Percentiles rank a stretch among this genome's conserved stretches.
Evolutionary conservation across 352 stramenopile species (phyloP).

Genomic region (Elongisporangium anandrum): DNA sequence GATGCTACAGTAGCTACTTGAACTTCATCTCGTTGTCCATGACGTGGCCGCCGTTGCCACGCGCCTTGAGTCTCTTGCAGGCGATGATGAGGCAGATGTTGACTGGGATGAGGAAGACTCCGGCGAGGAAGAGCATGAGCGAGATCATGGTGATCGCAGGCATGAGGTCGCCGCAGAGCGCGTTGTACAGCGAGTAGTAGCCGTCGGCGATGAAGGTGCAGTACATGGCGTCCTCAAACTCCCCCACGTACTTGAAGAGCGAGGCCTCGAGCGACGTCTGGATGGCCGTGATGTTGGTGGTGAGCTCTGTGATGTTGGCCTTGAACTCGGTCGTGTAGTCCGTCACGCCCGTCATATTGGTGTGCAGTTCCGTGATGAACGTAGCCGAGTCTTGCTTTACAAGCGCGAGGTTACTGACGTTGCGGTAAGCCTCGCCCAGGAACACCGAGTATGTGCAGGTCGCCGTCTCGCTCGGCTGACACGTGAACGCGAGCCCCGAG

Average conservation of each 20-base stretch:
- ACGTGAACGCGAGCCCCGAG: slow-evolving; percentile 11
- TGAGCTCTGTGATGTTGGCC: slow-evolving; percentile 31
- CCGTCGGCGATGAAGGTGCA: slow-evolving; percentile 50
- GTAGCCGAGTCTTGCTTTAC: slow-evolving; percentile 15
- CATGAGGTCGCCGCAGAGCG: slow-evolving; percentile 57
- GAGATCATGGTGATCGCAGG: slow-evolving; percentile 70
- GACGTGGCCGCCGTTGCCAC: slow-evolving; percentile 38
- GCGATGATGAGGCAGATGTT: slow-evolving; percentile 70
- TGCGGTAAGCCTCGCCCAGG: slow-evolving; percentile 11
- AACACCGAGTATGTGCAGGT: slow-evolving; percentile 15
- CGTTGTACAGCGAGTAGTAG: slow-evolving; percentile 43
- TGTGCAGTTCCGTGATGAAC: slow-evolving; percentile 28
- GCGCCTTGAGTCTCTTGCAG: slow-evolving; percentile 52
- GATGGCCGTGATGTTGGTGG: slow-evolving; percentile 35
- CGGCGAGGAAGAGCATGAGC: slow-evolving; percentile 65
- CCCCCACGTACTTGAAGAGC: slow-evolving; percentile 47
- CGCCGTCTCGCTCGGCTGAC: slow-evolving; percentile 1
- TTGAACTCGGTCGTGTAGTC: slow-evolving; percentile 34
- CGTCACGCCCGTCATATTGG: slow-evolving; percentile 23
- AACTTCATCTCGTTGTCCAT: slow-evolving; percentile 65
- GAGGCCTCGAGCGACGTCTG: slow-evolving; percentile 28
- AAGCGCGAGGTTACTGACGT: slow-evolving; percentile 5
- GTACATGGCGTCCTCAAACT: slow-evolving; percentile 59
- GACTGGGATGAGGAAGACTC: slow-evolving; percentile 60
- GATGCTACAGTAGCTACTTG: slow-evolving; percentile 22